Base-by-base conservation (phyloP, 768 basidiomycete species). In the Suillus clintonianus region DNA sequence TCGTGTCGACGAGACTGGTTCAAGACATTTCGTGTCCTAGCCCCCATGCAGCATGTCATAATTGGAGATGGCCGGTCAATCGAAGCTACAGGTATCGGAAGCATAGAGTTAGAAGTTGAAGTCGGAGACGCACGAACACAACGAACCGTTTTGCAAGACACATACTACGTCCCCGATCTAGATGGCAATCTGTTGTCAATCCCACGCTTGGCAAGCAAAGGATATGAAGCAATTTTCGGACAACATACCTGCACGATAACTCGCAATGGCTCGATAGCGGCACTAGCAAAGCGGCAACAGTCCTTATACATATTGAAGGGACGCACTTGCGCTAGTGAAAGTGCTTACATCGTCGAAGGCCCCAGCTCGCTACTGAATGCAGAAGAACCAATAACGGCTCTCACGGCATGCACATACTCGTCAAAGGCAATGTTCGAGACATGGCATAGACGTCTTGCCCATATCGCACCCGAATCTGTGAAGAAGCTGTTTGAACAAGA, bases 101-200 rank as follows among this genome's bases (percentile, higher is more conserved):
- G 37, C 11, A 41, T 65, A 7, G 51, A 39, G 5, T 17, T 56
- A 13, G 43, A 65, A 32, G 24, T 61, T 5, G 30, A 61, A 6
- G 4, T 61, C 1, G 36, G 55, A 10, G 37, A n/a, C 37, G 54
- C 39, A 4, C 4, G 41, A 10, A 39, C 24, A 14, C 17, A n/a
- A 1, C 22, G 5, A n/a, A 62, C 61, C n/a, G 10, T 70, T 17
- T n/a, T 70, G 34, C 34, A 51, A 5, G 57, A 68, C 30, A 60
- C 64, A 22, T 66, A 61, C 54, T 59, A 69, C 36, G 66, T 72
- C 22, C 70, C 71, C 0, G 59, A 69, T 3, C 66, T 72, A 24
- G 47, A 68, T 8, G 63, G 66, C 14, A 70, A 69, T 51, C 65
- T 69, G 5, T 56, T 71, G 14, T 72, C 68, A 3, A 62, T 71